phyloP scores from a whole-genome alignment of 2,329 filamentous ascomycete species.

The Penicillium decumbens region DNA sequence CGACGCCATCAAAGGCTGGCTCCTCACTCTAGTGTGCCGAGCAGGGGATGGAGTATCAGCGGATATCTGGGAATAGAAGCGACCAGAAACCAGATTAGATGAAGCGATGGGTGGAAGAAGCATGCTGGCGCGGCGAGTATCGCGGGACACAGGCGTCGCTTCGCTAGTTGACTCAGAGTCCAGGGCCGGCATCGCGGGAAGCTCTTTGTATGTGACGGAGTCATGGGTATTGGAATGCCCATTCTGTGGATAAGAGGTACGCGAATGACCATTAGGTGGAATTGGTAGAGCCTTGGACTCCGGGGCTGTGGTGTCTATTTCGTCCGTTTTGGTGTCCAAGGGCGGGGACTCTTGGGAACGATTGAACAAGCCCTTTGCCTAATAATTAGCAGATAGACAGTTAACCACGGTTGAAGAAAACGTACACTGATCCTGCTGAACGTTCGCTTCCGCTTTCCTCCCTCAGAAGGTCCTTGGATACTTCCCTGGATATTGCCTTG shows the following conservation, averaged over 20 bases:
- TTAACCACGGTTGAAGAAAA: not conserved
- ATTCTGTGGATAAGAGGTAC: not conserved
- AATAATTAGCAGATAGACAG: conserved; percentile 6
- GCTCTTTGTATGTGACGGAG: not conserved
- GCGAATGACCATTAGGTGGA: not conserved
- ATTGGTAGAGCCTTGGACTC: conserved; percentile 5
- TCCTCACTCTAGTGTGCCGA: conserved; percentile 7
- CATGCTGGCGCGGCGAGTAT: conserved; percentile 8
- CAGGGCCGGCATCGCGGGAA: not conserved
- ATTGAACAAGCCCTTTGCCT: conserved; percentile 15
- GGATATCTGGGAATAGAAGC: conserved; percentile 19
- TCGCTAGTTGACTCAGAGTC: conserved; percentile 1
- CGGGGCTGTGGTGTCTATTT: not conserved
- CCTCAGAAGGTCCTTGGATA: conserved; percentile 12
- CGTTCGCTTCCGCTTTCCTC: conserved; percentile 13
- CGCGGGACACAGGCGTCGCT: not conserved
- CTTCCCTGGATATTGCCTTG: conserved; percentile 15
- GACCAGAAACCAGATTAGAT: conserved; percentile 2
- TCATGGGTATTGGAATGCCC: not conserved
- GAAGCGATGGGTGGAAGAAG: conserved; percentile 4
- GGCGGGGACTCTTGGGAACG: conserved; percentile 12
- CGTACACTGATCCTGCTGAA: conserved; percentile 21
- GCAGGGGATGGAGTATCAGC: not conserved
- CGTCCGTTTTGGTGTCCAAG: not conserved
- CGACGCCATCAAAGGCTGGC: conserved; percentile 4